Conservation (phyloP, 768 basidiomycete genomes). For the Tricholoma flavovirens region DNA sequence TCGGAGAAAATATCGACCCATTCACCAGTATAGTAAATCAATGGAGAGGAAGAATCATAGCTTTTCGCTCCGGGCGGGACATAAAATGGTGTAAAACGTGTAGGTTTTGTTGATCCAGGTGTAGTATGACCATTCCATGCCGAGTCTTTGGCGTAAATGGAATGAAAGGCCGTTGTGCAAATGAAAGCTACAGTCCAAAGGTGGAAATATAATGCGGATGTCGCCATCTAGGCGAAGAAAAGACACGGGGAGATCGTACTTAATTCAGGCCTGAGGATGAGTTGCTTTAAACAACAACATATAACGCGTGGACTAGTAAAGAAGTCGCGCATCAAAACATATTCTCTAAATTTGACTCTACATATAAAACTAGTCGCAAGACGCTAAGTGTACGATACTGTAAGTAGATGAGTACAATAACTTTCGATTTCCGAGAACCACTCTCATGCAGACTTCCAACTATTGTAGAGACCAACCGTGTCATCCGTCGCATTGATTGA, state of each 20-base stretch:
- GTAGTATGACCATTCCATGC: conserved; percentile 70
- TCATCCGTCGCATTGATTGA: conserved; percentile 63
- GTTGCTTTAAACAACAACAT: conserved; percentile 4
- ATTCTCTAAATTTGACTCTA: not conserved
- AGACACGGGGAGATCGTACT: too few relatives aligned
- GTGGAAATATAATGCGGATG: conserved; percentile 2
- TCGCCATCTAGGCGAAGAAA: conserved; percentile 9
- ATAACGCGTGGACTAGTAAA: conserved; percentile 3
- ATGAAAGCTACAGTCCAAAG: conserved; percentile 9
- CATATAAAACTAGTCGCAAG: not conserved
- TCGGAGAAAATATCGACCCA: conserved; percentile 55
- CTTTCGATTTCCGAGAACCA: conserved; percentile 4
- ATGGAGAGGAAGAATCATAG: conserved; percentile 63
- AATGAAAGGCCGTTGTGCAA: conserved; percentile 7
- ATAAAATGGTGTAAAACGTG: conserved; percentile 61
- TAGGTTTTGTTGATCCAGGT: conserved; percentile 39
- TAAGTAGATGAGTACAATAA: conserved; percentile 7
- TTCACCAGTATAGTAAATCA: conserved; percentile 54
- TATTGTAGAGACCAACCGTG: conserved; percentile 77
- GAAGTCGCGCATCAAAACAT: not conserved
- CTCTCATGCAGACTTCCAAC: conserved; percentile 39
- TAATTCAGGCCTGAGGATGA: too few relatives aligned
- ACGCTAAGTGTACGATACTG: conserved; percentile 5
- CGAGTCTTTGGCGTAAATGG: conserved; percentile 26
- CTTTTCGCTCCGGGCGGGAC: conserved; percentile 67